Conservation (phyloP, 1,284 basidiomycete species). For the Melampsora larici-populina region DNA sequence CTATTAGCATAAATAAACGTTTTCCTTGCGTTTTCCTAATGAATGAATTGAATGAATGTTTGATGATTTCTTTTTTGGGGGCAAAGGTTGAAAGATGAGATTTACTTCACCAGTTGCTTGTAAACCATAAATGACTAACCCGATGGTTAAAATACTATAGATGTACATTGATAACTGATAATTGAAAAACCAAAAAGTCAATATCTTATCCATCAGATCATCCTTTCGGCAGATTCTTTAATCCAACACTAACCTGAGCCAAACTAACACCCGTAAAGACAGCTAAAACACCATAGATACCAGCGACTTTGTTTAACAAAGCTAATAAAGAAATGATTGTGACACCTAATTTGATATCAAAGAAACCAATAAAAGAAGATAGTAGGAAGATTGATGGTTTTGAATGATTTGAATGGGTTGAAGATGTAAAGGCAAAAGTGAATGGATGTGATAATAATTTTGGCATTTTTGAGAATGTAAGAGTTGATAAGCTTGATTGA, state of each 20-base stretch:
- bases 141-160: constrained; percentile 80
- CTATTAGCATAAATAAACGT: constrained; percentile 86
- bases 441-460: too few species aligned
- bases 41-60: too few species aligned
- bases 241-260: constrained; percentile 81
- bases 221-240: too few species aligned
- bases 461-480: too few species aligned
- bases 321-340: constrained; percentile 29
- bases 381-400: neutral
- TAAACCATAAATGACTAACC: constrained; percentile 81
- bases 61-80: too few species aligned
- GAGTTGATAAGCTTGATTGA: too few species aligned
- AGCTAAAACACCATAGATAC: constrained; percentile 91
- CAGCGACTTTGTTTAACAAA: constrained; percentile 95
- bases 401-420: too few species aligned
- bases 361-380: constrained; percentile 27
- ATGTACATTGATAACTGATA: constrained; percentile 64
- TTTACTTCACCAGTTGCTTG: constrained; percentile 75
- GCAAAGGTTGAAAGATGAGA: constrained; percentile 43
- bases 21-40: constrained; percentile 79
- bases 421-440: too few species aligned
- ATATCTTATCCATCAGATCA: constrained; percentile 3
- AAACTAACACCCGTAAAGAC: constrained; percentile 82
- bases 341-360: constrained; percentile 35
- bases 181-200: neutral